Conservation (phyloP, 768 basidiomycete genomes). For the Sporobolomyces pararoseus region DNA sequence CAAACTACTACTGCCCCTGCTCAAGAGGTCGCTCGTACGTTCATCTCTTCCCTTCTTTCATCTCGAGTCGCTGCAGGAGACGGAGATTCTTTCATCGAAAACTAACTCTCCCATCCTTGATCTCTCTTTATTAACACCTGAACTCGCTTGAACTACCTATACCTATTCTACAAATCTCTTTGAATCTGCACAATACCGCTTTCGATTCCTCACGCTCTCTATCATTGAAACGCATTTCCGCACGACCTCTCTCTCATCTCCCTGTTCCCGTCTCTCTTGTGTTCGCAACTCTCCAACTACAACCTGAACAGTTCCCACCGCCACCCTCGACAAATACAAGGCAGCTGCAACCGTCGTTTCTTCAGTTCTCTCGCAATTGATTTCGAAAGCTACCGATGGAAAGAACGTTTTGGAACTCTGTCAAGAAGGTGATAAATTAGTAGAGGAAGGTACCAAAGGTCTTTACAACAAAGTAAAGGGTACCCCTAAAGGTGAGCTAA, state of each 20-base stretch:
- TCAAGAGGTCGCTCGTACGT: constrained; percentile 21
- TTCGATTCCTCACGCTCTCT: not conserved
- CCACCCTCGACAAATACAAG: constrained; percentile 55
- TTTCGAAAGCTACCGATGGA: constrained; percentile 70
- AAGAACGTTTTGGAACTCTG: constrained; percentile 84
- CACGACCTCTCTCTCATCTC: not conserved
- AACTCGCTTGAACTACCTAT: not conserved
- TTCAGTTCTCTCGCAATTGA: constrained; percentile 76
- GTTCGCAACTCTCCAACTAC: not conserved
- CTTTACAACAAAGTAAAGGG: constrained; percentile 95
- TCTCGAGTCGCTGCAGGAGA: not conserved
- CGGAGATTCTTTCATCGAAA: not conserved
- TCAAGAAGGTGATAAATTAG: constrained; percentile 84
- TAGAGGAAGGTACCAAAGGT: constrained; percentile 75
- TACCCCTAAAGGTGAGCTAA: constrained; percentile 70
- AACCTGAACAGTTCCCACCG: constrained; percentile 32
- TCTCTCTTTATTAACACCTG: not conserved
- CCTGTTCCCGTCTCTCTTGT: not conserved
- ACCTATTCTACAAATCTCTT: not conserved
- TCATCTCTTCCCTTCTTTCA: not conserved
- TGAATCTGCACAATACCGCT: not conserved
- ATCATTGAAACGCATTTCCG: not conserved
- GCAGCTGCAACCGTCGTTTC: constrained; percentile 87
- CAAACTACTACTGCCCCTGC: constrained; percentile 17
- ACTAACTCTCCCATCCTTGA: not conserved